These are phyloP conservation scores for Trametopsis cervina DNA, from an alignment of 768 basidiomycete genomes.

Conservation along the genomic window DNA sequence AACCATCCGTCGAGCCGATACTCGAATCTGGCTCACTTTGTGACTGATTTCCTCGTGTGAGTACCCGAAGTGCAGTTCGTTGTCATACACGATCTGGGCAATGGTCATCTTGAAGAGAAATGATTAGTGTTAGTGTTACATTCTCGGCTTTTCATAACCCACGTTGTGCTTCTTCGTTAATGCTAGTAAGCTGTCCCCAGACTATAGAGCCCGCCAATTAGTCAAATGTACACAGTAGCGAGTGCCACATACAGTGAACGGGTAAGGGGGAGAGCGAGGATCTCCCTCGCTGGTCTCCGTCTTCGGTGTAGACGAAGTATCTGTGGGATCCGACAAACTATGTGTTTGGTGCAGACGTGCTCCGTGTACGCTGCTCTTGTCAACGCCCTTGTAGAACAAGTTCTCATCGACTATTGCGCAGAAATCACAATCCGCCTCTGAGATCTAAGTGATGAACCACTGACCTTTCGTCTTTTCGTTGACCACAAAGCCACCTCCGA, in stretches of 20 bases:
- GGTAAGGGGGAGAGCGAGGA: constrained; percentile 68
- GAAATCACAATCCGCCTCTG: not conserved
- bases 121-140: constrained; percentile 1
- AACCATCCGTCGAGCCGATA: not conserved
- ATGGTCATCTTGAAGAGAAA: constrained; percentile 70
- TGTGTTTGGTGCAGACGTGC: constrained; percentile 69
- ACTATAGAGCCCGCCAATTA: constrained; percentile 25
- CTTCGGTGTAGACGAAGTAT: not conserved
- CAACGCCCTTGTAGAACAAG: constrained; percentile 87
- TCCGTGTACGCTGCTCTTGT: constrained; percentile 74
- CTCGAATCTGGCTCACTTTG: constrained; percentile 42
- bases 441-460: constrained; percentile 1
- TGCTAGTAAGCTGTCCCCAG: constrained; percentile 66
- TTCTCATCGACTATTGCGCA: constrained; percentile 75
- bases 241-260: constrained; percentile 47
- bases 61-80: constrained; percentile 77
- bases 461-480: constrained; percentile 89
- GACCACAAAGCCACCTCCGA: constrained; percentile 92
- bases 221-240: not conserved
- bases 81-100: constrained; percentile 90
- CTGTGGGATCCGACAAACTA: constrained; percentile 32
- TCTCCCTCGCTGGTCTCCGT: constrained; percentile 12
- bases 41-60: constrained; percentile 66
- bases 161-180: constrained; percentile 80
- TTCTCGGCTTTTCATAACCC: constrained; percentile 22